phyloP scores from a whole-genome alignment of 768 basidiomycete genomes.

The Amanita muscaria region DNA sequence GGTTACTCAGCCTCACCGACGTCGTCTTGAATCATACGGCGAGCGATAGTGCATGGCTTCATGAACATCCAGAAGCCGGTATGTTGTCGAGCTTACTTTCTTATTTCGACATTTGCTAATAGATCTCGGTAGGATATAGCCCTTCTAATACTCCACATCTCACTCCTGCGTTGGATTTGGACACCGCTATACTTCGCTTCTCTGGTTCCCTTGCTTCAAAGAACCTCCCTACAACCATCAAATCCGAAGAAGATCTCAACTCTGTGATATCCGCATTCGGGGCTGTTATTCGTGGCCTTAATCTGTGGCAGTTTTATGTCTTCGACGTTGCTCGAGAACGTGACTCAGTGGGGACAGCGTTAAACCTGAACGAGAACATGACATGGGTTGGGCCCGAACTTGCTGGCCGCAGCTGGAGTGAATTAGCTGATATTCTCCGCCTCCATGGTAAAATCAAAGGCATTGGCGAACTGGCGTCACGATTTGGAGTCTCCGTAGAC shows the following conservation, averaged over 20 bases:
- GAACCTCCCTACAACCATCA: slow-evolving; percentile 66
- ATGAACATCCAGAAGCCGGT: slow-evolving; percentile 95
- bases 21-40: slow-evolving; percentile 98
- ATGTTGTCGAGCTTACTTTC: slow-evolving; percentile 7
- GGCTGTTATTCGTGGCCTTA: slow-evolving; percentile 48
- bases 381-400: slow-evolving; percentile 59
- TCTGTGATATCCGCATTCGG: slow-evolving; percentile 56
- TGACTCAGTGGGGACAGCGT: slow-evolving; percentile 42
- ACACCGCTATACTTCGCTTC: slow-evolving; percentile 77
- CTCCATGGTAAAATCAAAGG: slow-evolving; percentile 46
- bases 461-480: slow-evolving; percentile 49
- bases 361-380: slow-evolving; percentile 37
- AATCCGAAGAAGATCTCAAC: slow-evolving; percentile 60
- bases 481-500: slow-evolving; percentile 62
- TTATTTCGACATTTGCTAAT: not conserved
- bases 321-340: slow-evolving; percentile 65
- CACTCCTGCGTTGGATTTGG: slow-evolving; percentile 85
- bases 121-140: slow-evolving; percentile 63
- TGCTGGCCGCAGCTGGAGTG: slow-evolving; percentile 46
- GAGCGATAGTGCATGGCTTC: slow-evolving; percentile 85
- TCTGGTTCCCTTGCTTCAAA: slow-evolving; percentile 54
- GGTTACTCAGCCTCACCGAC: slow-evolving; percentile 84
- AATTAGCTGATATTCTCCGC: slow-evolving; percentile 60
- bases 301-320: slow-evolving; percentile 94
- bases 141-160: slow-evolving; percentile 89